Evolutionary conservation across 257 asterid species (phyloP), one percentile per base, ranked within the genome.

Genomic region (Ligustrum vulgare): DNA sequence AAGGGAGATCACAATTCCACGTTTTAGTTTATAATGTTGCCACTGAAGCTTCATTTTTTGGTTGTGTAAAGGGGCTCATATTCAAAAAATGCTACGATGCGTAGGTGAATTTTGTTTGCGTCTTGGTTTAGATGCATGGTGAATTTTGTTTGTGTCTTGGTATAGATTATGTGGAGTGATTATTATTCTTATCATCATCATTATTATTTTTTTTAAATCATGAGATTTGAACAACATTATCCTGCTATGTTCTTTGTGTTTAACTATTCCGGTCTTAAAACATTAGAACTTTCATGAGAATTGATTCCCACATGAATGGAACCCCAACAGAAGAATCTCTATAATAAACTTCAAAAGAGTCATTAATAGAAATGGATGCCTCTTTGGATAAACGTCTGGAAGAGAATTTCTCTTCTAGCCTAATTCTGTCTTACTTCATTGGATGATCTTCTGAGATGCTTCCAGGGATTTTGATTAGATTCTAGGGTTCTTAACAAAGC

Each of bases 401-500:
- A 60, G 67, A 60, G 67, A 60, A 60, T 60, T 8, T 2, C 15
- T 60, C 67, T 60, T 23, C 34, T 23, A 34, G 34, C 32, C 11
- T 3, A 25, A 23, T 23, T 23, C 34, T 23, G 33, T 9, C 23
- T 16, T 13, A 60, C 34, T 23, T 60, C 33, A 23, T 60, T 23
- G 34, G 67, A 60, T 22, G 34, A 60, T 23, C 33, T 60, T 60
- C 67, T 60, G 34, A 3, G 15, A 22, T 23, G 33, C 31, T 60
- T 18, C 67, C 20, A 9, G 32, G 34, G 34, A 60, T 60, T 60
- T 60, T 60, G 32, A 16, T 60, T 22, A 23, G 32, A 6, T 60
- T 60, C 34, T 60, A 60, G 67, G 67, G 67, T 60, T 60, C 67
- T 60, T 60, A 25, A 60, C 10, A 23, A 60, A 34, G 67, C 18